These are phyloP conservation scores for Colletotrichum somersetense DNA, from an alignment of 2,329 filamentous ascomycete genomes.

Conservation along the genomic window DNA sequence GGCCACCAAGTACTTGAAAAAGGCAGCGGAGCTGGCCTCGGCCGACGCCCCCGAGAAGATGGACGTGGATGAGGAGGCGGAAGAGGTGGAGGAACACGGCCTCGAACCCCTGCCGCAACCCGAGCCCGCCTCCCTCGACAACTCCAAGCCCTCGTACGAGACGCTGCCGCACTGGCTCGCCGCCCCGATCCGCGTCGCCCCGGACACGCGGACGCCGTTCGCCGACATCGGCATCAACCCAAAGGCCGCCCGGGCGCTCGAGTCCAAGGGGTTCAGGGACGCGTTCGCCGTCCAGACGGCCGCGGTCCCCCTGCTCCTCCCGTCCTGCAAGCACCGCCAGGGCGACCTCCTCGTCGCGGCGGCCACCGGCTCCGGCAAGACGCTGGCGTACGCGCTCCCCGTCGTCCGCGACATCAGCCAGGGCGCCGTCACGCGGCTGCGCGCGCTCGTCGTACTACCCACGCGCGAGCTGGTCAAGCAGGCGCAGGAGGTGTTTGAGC, in stretches of 20 bases:
- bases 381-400: constrained; percentile 89
- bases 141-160: constrained; percentile 76
- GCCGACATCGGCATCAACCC: constrained; percentile 70
- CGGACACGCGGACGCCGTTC: constrained; percentile 72
- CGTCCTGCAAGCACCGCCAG: constrained; percentile 68
- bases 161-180: constrained; percentile 86
- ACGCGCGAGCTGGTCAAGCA: constrained; percentile 92
- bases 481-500: constrained; percentile 81
- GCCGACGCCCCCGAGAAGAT: constrained; percentile 49
- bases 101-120: constrained; percentile 88
- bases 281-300: constrained; percentile 86
- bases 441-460: constrained; percentile 87
- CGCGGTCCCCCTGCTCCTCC: constrained; percentile 83
- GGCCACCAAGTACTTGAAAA: constrained; percentile 66
- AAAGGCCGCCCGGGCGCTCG: constrained; percentile 72
- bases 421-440: constrained; percentile 73
- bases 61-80: constrained; percentile 47
- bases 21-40: constrained; percentile 57
- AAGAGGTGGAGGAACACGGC: constrained; percentile 70
- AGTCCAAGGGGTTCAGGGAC: constrained; percentile 75
- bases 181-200: constrained; percentile 76
- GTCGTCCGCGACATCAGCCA: constrained; percentile 82
- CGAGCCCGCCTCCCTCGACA: constrained; percentile 67
- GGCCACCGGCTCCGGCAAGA: constrained; percentile 96
- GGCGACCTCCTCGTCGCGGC: constrained; percentile 92